Evolutionary conservation across 2,329 filamentous ascomycete species (phyloP), one percentile per base, ranked within the genome.

Genomic region (Cladobotryum mycophilum): DNA sequence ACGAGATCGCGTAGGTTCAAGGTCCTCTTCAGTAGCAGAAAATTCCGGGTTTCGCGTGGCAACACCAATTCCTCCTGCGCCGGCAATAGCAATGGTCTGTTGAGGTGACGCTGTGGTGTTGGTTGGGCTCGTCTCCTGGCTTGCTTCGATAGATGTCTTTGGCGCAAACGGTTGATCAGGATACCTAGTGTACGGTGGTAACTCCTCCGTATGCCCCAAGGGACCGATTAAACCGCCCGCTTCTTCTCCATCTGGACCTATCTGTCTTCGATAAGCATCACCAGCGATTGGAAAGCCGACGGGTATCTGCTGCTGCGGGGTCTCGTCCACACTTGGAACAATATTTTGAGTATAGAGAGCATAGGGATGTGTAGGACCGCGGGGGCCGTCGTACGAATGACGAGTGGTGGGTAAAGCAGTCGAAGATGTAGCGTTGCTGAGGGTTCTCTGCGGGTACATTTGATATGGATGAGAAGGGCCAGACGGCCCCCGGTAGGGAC

Each of bases 151-250:
- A 64, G 15, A 66, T 58, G 45, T 67, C 61, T 79, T 89, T 74
- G 67, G 79, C 63, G 64, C 78, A 67, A 70, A 84, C 1, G 74
- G 74, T 51, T 89, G 86, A 47, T 95, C 88, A 2, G 91, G 89
- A 67, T 95, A 96, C 65, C 89, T 79, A 13, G 89, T 88, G 64
- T 97, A 97, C 1, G 92, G 92, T 12, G 92, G 92, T 15, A 96
- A 73, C 66, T 95, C 89, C 67, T 97, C 92, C 1, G 87, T 85
- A 63, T 96, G 90, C 1, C 91, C 91, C 61, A 95, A 83, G 0
- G 87, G 88, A 1, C 90, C 90, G 47, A 96, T 85, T 48, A 96
- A 81, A 64, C 91, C 90, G 43, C 86, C 89, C n/a, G 81, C 74
- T 59, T 96, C 91, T 68, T 96, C 89, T 47, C 89, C 89, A 51